Conservation (phyloP, 2,329 filamentous ascomycete species). For the Fusarium neocosmosporiellum region DNA sequence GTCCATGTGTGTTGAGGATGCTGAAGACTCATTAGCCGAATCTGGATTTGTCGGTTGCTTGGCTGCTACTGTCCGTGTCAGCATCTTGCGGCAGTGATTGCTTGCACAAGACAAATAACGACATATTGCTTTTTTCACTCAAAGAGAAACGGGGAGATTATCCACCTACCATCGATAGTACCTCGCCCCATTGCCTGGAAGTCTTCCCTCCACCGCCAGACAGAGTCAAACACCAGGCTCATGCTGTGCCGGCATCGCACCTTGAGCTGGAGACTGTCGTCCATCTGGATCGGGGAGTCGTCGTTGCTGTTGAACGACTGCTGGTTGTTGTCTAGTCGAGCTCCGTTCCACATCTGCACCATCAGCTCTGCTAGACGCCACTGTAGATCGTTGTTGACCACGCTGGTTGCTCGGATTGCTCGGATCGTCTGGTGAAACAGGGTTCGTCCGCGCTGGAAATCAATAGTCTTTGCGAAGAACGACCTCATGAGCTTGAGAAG, state of each 20-base stretch:
- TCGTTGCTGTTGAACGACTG: slow-evolving; percentile 63
- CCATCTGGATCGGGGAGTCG: slow-evolving; percentile 62
- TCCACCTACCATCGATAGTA: slow-evolving; percentile 73
- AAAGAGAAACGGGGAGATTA: slow-evolving; percentile 23
- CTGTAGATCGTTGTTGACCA: slow-evolving; percentile 81
- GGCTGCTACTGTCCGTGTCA: slow-evolving; percentile 62
- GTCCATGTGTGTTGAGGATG: slow-evolving; percentile 73
- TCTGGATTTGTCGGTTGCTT: slow-evolving; percentile 90
- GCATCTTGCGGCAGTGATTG: slow-evolving; percentile 26
- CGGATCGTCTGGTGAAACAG: slow-evolving; percentile 79
- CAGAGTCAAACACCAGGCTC: slow-evolving; percentile 85
- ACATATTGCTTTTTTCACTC: slow-evolving; percentile 40
- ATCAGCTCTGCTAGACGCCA: slow-evolving; percentile 86
- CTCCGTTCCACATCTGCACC: slow-evolving; percentile 86
- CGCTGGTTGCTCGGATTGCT: slow-evolving; percentile 77
- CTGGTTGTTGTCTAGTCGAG: slow-evolving; percentile 62
- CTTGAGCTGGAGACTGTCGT: slow-evolving; percentile 81
- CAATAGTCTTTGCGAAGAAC: slow-evolving; percentile 78
- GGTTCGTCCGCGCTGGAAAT: slow-evolving; percentile 73
- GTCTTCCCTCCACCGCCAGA: slow-evolving; percentile 87
- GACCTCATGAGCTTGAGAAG: slow-evolving; percentile 83
- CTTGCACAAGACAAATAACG: slow-evolving; percentile 33
- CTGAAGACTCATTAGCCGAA: slow-evolving; percentile 78
- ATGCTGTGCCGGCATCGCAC: slow-evolving; percentile 88
- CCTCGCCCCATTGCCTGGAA: slow-evolving; percentile 78